A percentile compares a stretch with the other conserved stretches of the same genome.
These are phyloP conservation scores for rapeseed (Brassica napus) DNA, from an alignment of 345 rosid species.

Conservation along the genomic window DNA sequence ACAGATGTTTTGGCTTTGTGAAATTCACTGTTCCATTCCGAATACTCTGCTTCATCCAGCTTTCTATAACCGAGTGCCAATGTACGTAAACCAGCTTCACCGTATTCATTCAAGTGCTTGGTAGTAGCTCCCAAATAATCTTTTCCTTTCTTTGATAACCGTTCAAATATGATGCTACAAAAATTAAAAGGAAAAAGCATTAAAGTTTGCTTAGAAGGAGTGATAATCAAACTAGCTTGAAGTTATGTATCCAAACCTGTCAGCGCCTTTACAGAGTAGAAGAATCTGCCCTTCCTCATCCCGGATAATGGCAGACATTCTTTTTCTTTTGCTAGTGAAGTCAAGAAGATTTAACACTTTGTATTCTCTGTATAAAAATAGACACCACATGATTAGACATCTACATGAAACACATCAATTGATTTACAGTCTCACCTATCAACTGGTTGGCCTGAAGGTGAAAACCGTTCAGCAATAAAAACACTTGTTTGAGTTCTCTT, in stretches of 20 bases:
- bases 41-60: conserved; percentile 51
- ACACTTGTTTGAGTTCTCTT: conserved; percentile 64
- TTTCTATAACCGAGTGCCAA: conserved; percentile 62
- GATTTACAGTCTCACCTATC: conserved; percentile 48
- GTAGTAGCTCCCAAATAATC: conserved; percentile 49
- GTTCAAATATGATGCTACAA: conserved; percentile 67
- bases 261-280: conserved; percentile 85
- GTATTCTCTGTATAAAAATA: conserved; percentile 56
- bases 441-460: conserved; percentile 35
- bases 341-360: conserved; percentile 69
- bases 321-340: conserved; percentile 66
- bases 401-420: background rate
- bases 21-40: conserved; percentile 55
- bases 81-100: conserved; percentile 74
- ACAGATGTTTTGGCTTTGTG: conserved; percentile 57
- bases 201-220: background rate
- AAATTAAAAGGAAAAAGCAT: background rate
- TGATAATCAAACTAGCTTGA: conserved; percentile 18
- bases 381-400: background rate
- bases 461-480: conserved; percentile 45
- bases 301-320: conserved; percentile 75
- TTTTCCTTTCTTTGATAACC: conserved; percentile 61
- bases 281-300: conserved; percentile 61
- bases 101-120: conserved; percentile 53
- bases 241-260: conserved; percentile 49